A percentile compares a stretch with the other conserved stretches of the same genome.
Evolutionary conservation across 176 grass and related monocot species (phyloP).

Genomic region (Aegilops longissima): DNA sequence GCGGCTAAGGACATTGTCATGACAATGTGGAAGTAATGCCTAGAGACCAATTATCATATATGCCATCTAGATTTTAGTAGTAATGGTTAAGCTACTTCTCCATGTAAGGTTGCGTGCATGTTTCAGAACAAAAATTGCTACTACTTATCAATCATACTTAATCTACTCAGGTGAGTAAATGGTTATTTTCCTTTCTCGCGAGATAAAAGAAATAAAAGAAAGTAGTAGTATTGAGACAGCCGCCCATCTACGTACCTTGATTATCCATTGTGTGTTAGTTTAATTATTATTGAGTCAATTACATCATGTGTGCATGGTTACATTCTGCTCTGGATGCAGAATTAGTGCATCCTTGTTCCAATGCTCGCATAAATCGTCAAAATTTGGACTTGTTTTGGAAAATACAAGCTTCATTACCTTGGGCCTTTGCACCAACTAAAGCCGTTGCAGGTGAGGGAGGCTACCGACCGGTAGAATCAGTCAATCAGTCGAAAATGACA

Average conservation of each 20-base stretch:
- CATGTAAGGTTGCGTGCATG: neutral
- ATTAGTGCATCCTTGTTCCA: neutral
- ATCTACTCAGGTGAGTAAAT: neutral
- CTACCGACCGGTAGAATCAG: neutral
- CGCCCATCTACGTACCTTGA: neutral
- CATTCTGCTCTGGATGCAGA: neutral
- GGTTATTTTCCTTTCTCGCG: neutral
- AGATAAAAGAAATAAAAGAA: neutral
- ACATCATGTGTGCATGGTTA: neutral
- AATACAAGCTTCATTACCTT: neutral
- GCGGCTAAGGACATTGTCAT: neutral
- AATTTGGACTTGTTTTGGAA: neutral
- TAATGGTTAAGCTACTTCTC: neutral
- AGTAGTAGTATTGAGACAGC: neutral
- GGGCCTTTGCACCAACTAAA: neutral
- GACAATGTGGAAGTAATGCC: neutral
- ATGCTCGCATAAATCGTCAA: neutral
- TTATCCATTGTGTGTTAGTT: neutral
- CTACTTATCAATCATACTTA: neutral
- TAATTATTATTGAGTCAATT: neutral
- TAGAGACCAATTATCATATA: neutral
- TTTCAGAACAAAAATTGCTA: neutral
- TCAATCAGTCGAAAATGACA: neutral
- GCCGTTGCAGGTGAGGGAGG: neutral
- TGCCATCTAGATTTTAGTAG: neutral